These are phyloP conservation scores for Lagenidium giganteum DNA, from an alignment of 352 stramenopile species.

Conservation along the genomic window DNA sequence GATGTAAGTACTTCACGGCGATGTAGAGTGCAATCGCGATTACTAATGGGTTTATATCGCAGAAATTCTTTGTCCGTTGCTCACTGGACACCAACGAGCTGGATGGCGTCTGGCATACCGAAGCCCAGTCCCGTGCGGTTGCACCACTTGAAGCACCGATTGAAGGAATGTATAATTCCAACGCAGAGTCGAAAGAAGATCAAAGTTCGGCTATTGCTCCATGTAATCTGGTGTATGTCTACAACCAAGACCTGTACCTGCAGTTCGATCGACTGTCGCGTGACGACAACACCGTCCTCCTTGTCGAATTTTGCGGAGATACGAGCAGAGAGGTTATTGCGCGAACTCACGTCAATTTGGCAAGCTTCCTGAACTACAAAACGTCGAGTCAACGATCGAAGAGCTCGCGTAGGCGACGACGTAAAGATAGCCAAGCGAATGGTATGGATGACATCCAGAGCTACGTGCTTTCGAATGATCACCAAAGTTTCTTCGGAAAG, in stretches of 20 bases:
- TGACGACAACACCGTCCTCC: constrained; percentile 81
- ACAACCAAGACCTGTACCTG: constrained; percentile 75
- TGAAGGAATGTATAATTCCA: constrained; percentile 1
- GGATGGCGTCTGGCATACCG: constrained; percentile 79
- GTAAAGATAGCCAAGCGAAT: constrained; percentile 11
- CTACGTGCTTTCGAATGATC: constrained; percentile 79
- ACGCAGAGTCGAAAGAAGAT: not conserved
- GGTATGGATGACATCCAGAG: constrained; percentile 31
- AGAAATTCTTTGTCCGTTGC: constrained; percentile 80
- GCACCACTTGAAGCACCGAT: constrained; percentile 28
- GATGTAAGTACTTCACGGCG: not conserved
- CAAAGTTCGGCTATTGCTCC: not conserved
- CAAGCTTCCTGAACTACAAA: constrained; percentile 59
- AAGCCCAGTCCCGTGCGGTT: constrained; percentile 60
- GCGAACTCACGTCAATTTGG: constrained; percentile 76
- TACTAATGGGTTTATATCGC: not conserved
- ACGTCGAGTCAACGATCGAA: constrained; percentile 7
- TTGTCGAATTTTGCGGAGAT: constrained; percentile 79
- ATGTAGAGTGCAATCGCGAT: not conserved
- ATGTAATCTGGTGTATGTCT: constrained; percentile 54
- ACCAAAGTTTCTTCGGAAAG: constrained; percentile 84
- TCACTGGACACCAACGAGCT: constrained; percentile 85
- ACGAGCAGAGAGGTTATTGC: constrained; percentile 71
- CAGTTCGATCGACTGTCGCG: constrained; percentile 80
- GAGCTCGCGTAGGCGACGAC: constrained; percentile 15